Percentiles rank a stretch among this genome's conserved stretches.
phyloP scores from a whole-genome alignment of 1,284 basidiomycete genomes.

The Apiotrichum brassicae region DNA sequence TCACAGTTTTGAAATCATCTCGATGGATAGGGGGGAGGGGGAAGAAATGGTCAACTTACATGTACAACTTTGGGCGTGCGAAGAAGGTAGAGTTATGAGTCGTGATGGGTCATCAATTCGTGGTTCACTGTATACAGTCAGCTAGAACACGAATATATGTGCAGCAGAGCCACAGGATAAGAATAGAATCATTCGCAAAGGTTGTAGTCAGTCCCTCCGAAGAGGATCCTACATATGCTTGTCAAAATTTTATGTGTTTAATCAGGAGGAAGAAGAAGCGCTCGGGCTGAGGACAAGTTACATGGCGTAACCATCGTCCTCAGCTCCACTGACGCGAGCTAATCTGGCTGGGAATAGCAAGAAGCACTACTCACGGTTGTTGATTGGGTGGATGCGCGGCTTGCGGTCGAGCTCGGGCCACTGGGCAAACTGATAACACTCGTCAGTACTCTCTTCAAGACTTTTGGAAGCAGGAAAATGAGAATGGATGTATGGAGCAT shows the following conservation, averaged over 20 bases:
- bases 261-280: too few relatives aligned
- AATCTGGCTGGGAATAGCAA: too few relatives aligned
- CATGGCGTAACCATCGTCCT: too few relatives aligned
- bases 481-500: constrained; percentile 9
- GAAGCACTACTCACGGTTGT: too few relatives aligned
- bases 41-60: constrained; percentile 2
- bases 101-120: background rate
- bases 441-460: background rate
- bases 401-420: too few relatives aligned
- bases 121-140: too few relatives aligned
- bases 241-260: constrained; percentile 37
- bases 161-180: background rate
- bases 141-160: too few relatives aligned
- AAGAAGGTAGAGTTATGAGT: background rate
- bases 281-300: too few relatives aligned
- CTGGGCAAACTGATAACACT: too few relatives aligned
- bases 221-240: constrained; percentile 47
- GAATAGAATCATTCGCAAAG: constrained; percentile 30
- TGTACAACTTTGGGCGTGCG: constrained; percentile 1
- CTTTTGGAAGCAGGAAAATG: background rate
- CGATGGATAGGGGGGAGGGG: background rate
- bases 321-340: too few relatives aligned
- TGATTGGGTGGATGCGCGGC: too few relatives aligned
- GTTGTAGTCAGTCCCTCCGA: constrained; percentile 40
- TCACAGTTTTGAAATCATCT: constrained; percentile 19